phyloP scores from a whole-genome alignment of 495 filamentous ascomycete genomes.

The Annulohypoxylon maeteangense region DNA sequence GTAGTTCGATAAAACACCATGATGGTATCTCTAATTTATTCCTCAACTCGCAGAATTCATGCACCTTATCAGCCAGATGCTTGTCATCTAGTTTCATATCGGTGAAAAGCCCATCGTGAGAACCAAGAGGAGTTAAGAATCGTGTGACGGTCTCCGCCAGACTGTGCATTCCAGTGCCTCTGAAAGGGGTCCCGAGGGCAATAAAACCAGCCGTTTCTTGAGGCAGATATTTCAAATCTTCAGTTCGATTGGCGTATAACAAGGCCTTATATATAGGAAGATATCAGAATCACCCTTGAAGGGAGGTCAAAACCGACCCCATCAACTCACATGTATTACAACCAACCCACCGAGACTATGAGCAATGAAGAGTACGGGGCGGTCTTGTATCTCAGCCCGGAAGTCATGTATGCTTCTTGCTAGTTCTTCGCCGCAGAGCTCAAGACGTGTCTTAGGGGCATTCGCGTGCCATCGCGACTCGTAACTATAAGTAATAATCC shows the following conservation, averaged over 20 bases:
- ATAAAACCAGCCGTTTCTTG: background rate
- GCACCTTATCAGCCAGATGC: background rate
- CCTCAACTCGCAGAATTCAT: background rate
- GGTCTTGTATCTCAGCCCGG: background rate
- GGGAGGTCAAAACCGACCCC: background rate
- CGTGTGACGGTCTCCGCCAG: background rate
- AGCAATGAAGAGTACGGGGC: background rate
- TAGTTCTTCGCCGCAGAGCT: slow-evolving; percentile 11
- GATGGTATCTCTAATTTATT: background rate
- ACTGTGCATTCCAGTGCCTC: background rate
- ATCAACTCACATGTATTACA: slow-evolving; percentile 2
- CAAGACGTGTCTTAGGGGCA: background rate
- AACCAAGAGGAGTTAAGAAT: background rate
- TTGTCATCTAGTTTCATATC: background rate
- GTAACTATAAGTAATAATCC: background rate
- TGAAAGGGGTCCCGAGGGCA: slow-evolving; percentile 1
- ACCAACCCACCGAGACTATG: slow-evolving; percentile 5
- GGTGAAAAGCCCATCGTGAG: background rate
- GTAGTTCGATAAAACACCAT: background rate
- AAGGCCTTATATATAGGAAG: background rate
- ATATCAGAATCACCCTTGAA: background rate
- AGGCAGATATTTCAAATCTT: background rate
- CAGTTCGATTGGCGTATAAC: background rate
- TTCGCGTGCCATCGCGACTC: background rate
- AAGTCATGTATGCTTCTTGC: background rate